Base-by-base conservation (phyloP, 768 basidiomycete genomes). In the Coprinellus micaceus region DNA sequence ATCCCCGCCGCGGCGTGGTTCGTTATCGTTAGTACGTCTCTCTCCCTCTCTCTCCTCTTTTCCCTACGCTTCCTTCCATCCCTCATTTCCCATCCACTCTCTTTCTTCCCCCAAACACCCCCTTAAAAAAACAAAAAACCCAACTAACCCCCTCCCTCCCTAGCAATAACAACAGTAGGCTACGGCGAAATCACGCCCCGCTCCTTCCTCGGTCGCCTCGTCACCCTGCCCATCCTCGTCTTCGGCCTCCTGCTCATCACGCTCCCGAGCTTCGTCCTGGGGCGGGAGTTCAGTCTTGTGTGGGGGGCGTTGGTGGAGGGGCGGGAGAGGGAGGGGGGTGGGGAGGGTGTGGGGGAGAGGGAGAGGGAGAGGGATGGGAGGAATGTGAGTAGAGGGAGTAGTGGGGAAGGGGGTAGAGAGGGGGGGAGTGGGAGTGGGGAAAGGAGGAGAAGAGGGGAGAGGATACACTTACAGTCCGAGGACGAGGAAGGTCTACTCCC, bases 121-220 rank as follows among this genome's bases (percentile, higher is more conserved):
- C 10, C 49, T 29, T 12, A 25, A 29, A n/a, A 10, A 21, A 22
- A 3, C 13, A 21, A 41, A 33, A 10, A 21, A 22, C 26, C 15
- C 10, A 26, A 40, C 15, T 51, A 21, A 22, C 33, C 19, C n/a
- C 43, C 43, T 22, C 26, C 26, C 15, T 29, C 13, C 36, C 15
- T 57, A 89, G 87, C 93, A 0, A 94, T 94, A 59, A 89, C 88
- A 2, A 94, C 93, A 0, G 90, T 93, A 1, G 91, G 94, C 12
- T 96, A 94, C 62, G 94, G 94, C 36, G 94, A 96, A 69, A 91
- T 94, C 53, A 91, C 90, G 0, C 94, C 94, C 0, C 82, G 89
- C 12, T 91, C 91, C 1, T 85, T 89, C 69, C 76, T 95, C n/a
- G 94, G 94, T 0, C 85, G 91, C 2, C 74, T 95, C 33, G 76